Evolutionary conservation across 306 rosid genomes (phyloP).

Genomic region (Acmispon strigosus): DNA sequence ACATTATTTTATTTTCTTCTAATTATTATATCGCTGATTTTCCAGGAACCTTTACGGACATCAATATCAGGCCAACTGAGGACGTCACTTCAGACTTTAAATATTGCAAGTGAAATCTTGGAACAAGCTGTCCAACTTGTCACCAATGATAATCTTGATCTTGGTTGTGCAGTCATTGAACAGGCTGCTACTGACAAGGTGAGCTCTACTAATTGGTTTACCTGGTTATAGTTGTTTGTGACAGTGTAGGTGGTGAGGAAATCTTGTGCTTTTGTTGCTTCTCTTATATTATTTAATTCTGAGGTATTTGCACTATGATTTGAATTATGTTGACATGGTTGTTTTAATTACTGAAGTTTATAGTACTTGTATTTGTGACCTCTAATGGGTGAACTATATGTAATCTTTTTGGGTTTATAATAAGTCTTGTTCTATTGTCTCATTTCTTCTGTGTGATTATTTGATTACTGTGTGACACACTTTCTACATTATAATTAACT

Average conservation of each 20-base stretch:
- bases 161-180: constrained; percentile 95
- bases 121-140: constrained; percentile 95
- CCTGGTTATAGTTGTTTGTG: constrained; percentile 4
- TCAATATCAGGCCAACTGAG: constrained; percentile 80
- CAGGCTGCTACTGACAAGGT: constrained; percentile 99
- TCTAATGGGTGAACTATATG: not conserved
- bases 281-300: not conserved
- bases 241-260: not conserved
- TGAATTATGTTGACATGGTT: not conserved
- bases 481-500: not conserved
- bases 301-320: not conserved
- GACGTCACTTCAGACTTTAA: constrained; percentile 72
- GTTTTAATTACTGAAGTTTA: not conserved
- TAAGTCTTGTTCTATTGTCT: not conserved
- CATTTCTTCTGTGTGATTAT: not conserved
- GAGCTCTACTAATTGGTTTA: constrained; percentile 19
- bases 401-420: not conserved
- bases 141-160: constrained; percentile 97
- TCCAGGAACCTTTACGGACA: constrained; percentile 81
- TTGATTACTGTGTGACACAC: not conserved
- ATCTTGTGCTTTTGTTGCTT: not conserved
- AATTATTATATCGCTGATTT: constrained; percentile 12
- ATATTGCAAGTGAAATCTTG: constrained; percentile 54
- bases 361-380: not conserved
- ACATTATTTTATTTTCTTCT: not conserved